Evolutionary conservation across 2,329 filamentous ascomycete genomes (phyloP), one percentile per base, ranked within the genome.

Genomic region (Furcasterigmium furcatum): DNA sequence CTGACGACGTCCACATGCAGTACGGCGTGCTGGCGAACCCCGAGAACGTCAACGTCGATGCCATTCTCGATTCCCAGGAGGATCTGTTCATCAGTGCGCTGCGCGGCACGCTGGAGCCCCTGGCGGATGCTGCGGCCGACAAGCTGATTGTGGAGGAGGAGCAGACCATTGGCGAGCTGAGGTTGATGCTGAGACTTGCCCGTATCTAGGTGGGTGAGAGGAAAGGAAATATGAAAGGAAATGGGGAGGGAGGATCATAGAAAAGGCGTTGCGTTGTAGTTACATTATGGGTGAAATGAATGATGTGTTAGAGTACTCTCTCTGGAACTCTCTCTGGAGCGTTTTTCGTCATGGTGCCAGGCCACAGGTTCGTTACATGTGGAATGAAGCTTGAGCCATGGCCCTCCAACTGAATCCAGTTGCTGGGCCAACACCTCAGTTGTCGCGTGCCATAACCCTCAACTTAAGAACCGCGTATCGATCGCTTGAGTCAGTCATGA

Each of bases 1-100:
- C 92, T 0, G 94, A 99, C 60, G 94, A 97, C 60, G 85, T 99
- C 51, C 88, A 87, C 70, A 96, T 99, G 88, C 88, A 95, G 65
- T 97, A 96, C 70, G 77, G 77, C 47, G 82, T 97, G 5, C 70
- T 95, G 41, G 77, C 81, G 8, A 91, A 96, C 60, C 87, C 88
- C 0, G 87, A 94, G 3, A 77, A 81, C 38, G 77, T 91, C 48
- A 89, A 88, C 5, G 66, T 96, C 20, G 80, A 77, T 46, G 74
- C 77, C 45, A 84, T 84, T 3, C 90, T 95, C 59, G 73, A 80
- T 52, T 78, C 78, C 30, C 88, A 95, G 59, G 68, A 78, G 19
- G 65, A 73, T 38, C 71, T 79, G 27, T 88, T 95, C 59, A 84
- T 87, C 64, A 94, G 90, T 72, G 84, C 84, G 19, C 66, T 95